These are phyloP conservation scores for Blastobotrys indianensis DNA, from an alignment of 1,139 yeast genomes.

Conservation along the genomic window DNA sequence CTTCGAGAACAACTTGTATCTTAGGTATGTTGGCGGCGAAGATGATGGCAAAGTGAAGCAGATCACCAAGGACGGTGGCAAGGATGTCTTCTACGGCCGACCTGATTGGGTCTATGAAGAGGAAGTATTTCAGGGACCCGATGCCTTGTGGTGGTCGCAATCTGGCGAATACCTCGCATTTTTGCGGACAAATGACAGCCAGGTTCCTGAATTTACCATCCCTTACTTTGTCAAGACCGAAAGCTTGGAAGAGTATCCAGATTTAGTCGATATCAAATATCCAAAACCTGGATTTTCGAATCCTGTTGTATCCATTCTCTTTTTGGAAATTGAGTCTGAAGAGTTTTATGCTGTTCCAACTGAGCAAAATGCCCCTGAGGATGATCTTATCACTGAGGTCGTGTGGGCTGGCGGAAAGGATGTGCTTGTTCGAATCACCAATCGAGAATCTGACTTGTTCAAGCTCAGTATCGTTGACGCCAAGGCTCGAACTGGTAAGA, in stretches of 20 bases:
- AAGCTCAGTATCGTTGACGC: conserved; percentile 53
- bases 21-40: conserved; percentile 37
- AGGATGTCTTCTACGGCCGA: conserved; percentile 68
- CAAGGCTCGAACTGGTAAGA: conserved; percentile 31
- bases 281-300: conserved; percentile 84
- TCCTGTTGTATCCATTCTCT: conserved; percentile 52
- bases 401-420: conserved; percentile 56
- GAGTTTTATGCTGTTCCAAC: conserved; percentile 29
- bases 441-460: conserved; percentile 60
- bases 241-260: conserved; percentile 51
- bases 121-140: conserved; percentile 63
- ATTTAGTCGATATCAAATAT: conserved; percentile 54
- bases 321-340: conserved; percentile 38
- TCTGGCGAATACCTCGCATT: conserved; percentile 60
- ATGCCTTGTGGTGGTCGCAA: conserved; percentile 84
- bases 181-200: conserved; percentile 63
- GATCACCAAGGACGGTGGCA: conserved; percentile 66
- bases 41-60: conserved; percentile 29
- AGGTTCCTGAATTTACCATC: conserved; percentile 58
- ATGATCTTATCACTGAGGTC: conserved; percentile 64
- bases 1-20: conserved; percentile 53
- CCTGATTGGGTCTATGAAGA: conserved; percentile 98
- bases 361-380: conserved; percentile 24
- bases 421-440: conserved; percentile 61
- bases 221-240: conserved; percentile 50